phyloP scores from a whole-genome alignment of 2,329 filamentous ascomycete genomes.

The Neofusicoccum cordaticola region DNA sequence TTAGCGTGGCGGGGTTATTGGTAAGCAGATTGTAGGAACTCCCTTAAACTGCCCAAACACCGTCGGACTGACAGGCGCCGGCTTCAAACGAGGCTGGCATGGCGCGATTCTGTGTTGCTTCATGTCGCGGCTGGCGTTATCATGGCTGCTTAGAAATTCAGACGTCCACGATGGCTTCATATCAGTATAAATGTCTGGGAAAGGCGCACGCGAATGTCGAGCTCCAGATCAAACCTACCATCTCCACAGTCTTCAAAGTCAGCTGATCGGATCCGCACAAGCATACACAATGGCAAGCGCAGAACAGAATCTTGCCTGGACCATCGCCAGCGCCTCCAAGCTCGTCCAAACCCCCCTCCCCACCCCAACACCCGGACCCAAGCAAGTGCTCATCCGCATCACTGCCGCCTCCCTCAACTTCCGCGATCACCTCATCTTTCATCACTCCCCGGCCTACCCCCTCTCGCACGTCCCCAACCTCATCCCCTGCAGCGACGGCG shows the following conservation, averaged over 20 bases:
- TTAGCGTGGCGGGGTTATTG: neutral
- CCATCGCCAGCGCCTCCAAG: neutral
- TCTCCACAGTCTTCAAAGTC: too few species aligned
- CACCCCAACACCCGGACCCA: neutral
- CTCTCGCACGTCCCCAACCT: neutral
- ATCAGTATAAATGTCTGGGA: neutral
- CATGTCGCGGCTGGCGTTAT: too few species aligned
- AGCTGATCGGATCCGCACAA: too few species aligned
- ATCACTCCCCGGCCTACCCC: constrained; percentile 8
- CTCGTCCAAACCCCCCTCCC: neutral
- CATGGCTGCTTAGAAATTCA: neutral
- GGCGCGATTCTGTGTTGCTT: neutral
- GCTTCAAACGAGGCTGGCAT: neutral
- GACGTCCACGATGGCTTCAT: neutral
- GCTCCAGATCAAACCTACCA: neutral
- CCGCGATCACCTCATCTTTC: constrained; percentile 7
- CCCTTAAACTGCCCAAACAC: neutral
- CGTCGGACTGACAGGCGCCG: neutral
- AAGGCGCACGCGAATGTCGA: neutral
- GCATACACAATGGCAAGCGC: neutral
- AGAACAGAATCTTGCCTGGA: neutral
- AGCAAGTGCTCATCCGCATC: constrained; percentile 19
- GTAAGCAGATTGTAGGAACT: neutral
- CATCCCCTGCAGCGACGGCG: constrained; percentile 24
- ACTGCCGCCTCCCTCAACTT: constrained; percentile 11